Evolutionary conservation across 805 yeast genomes (phyloP).

Genomic region (Candida maris): DNA sequence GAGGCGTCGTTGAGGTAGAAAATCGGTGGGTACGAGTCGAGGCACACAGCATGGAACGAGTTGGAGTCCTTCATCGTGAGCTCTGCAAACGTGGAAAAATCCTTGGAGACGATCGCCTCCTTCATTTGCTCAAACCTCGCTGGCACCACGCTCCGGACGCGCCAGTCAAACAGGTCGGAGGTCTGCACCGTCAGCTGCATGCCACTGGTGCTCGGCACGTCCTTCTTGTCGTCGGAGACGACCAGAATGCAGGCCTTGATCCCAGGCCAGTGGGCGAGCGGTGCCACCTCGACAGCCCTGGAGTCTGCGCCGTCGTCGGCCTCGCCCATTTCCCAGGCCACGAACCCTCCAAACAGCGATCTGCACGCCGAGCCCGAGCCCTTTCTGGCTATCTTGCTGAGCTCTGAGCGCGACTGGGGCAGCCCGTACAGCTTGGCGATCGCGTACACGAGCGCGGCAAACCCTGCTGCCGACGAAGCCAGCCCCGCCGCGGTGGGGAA

Average conservation of each 20-base stretch:
- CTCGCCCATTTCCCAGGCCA: slow-evolving; percentile 98
- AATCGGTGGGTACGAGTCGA: slow-evolving; percentile 94
- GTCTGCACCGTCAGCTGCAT: slow-evolving; percentile 95
- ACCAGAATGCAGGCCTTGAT: slow-evolving; percentile 92
- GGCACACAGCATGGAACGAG: slow-evolving; percentile 96
- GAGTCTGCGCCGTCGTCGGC: slow-evolving; percentile 81
- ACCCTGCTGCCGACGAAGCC: slow-evolving; percentile 98
- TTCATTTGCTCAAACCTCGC: slow-evolving; percentile 80
- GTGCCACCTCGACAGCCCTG: slow-evolving; percentile 88
- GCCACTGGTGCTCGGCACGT: slow-evolving; percentile 90
- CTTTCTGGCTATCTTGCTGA: slow-evolving; percentile 92
- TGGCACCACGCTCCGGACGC: slow-evolving; percentile 84
- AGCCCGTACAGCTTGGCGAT: slow-evolving; percentile 79
- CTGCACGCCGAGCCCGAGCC: slow-evolving; percentile 99
- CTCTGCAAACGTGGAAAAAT: slow-evolving; percentile 79
- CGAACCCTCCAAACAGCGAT: slow-evolving; percentile 94
- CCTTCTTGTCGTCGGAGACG: slow-evolving; percentile 90
- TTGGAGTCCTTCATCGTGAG: slow-evolving; percentile 96
- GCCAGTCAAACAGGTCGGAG: slow-evolving; percentile 77
- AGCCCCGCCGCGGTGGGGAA: slow-evolving; percentile 99
- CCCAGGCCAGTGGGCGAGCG: slow-evolving; percentile 81
- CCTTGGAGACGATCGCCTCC: slow-evolving; percentile 63
- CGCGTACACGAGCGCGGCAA: slow-evolving; percentile 92
- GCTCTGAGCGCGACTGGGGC: slow-evolving; percentile 80
- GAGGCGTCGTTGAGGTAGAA: slow-evolving; percentile 92